These are phyloP conservation scores for Xanthoparmelia taractica DNA, from an alignment of 495 filamentous ascomycete genomes.

Conservation along the genomic window DNA sequence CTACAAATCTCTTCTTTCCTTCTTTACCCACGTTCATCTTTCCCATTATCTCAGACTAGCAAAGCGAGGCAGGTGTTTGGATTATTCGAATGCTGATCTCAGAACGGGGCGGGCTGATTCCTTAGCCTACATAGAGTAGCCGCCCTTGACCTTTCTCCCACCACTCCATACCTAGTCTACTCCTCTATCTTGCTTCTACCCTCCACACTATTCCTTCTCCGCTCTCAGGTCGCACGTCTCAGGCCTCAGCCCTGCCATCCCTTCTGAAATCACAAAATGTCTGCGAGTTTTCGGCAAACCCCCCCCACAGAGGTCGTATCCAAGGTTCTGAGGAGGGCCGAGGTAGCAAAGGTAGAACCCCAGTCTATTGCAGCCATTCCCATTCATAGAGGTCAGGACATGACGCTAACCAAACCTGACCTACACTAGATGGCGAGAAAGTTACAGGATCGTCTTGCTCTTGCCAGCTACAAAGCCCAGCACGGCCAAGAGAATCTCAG, in stretches of 20 bases:
- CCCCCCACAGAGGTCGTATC: constrained; percentile 58
- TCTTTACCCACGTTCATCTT: not conserved
- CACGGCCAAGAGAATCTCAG: constrained; percentile 78
- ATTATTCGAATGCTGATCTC: not conserved
- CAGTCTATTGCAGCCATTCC: not conserved
- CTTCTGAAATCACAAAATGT: constrained; percentile 25
- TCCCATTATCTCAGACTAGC: not conserved
- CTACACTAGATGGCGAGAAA: constrained; percentile 70
- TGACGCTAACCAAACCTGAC: constrained; percentile 2
- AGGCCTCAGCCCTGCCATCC: not conserved
- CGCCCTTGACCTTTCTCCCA: not conserved
- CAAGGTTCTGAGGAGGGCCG: constrained; percentile 61
- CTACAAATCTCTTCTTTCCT: not conserved
- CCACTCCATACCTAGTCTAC: not conserved
- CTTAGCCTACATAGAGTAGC: not conserved
- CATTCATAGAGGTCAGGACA: not conserved
- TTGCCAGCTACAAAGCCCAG: constrained; percentile 94
- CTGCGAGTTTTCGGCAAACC: constrained; percentile 25
- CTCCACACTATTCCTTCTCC: not conserved
- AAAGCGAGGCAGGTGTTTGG: not conserved
- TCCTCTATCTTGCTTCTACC: not conserved
- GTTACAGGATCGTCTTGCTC: constrained; percentile 83
- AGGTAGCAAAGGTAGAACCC: constrained; percentile 70
- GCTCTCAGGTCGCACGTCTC: not conserved
- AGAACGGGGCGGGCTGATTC: not conserved